Evolutionary conservation across 352 stramenopile species (phyloP).

Genomic region (Phytophthora niederhauseri): DNA sequence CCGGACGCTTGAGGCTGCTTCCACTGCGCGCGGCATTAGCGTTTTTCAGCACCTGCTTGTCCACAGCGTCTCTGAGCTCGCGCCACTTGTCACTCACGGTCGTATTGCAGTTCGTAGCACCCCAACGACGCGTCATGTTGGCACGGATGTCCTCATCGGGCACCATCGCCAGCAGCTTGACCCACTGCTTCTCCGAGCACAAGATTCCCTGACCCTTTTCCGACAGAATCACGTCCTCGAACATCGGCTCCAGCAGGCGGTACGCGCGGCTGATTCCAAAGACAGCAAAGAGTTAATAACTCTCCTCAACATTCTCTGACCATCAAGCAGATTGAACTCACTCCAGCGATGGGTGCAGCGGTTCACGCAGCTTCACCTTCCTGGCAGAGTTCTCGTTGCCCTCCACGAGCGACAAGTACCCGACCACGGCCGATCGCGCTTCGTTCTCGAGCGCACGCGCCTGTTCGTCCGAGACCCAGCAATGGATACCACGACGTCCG

Average conservation of each 20-base stretch:
- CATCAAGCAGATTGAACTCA: conserved; percentile 29
- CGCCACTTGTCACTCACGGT: conserved; percentile 91
- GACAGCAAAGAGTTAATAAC: conserved; percentile 9
- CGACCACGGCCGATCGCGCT: conserved; percentile 95
- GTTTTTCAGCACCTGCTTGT: conserved; percentile 67
- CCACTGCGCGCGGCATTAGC: conserved; percentile 51
- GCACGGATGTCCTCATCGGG: conserved; percentile 88
- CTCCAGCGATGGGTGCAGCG: conserved; percentile 95
- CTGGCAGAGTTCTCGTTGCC: conserved; percentile 88
- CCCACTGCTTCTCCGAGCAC: conserved; percentile 86
- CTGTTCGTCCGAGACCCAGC: conserved; percentile 97
- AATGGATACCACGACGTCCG: conserved; percentile 99
- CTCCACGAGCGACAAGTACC: conserved; percentile 96
- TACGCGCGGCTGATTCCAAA: conserved; percentile 82
- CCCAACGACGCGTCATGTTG: conserved; percentile 70
- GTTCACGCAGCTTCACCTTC: conserved; percentile 92
- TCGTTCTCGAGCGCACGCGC: conserved; percentile 96
- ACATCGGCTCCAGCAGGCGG: conserved; percentile 95
- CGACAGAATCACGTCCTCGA: conserved; percentile 91
- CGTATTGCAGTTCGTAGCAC: conserved; percentile 44
- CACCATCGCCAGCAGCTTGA: conserved; percentile 93
- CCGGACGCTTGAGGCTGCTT: conserved; percentile 49
- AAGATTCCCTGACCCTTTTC: conserved; percentile 94
- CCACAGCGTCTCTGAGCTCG: conserved; percentile 72
- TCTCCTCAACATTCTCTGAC: neutral